phyloP scores from a whole-genome alignment of 331 rosid species.

The Prunus yedoensis region DNA sequence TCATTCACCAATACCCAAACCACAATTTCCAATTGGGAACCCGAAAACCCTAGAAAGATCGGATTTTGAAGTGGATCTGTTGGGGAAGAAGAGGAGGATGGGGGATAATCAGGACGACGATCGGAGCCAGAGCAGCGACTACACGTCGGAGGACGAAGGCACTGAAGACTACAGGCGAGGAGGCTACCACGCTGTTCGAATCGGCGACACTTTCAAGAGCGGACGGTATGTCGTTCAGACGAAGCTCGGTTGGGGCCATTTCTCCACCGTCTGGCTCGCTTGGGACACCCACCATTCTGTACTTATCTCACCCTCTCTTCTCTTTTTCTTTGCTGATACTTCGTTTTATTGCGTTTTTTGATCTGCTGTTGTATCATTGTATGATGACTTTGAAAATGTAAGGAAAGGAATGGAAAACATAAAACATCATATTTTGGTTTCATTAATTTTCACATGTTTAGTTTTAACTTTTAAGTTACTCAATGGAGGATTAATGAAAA shows the following conservation, averaged over 20 bases:
- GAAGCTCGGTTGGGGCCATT: constrained; percentile 99
- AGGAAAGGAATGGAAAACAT: neutral
- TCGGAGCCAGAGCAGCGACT: constrained; percentile 72
- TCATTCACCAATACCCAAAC: constrained; percentile 14
- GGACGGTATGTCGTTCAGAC: constrained; percentile 82
- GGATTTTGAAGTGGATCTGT: constrained; percentile 19
- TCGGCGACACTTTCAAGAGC: constrained; percentile 74
- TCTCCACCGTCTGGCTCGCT: constrained; percentile 98
- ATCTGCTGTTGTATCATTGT: neutral
- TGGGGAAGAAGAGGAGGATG: constrained; percentile 17
- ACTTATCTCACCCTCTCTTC: constrained; percentile 23
- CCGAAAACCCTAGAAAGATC: constrained; percentile 31
- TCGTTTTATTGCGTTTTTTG: constrained; percentile 12
- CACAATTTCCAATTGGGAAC: constrained; percentile 10
- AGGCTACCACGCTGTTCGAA: constrained; percentile 89
- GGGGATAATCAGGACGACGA: constrained; percentile 46
- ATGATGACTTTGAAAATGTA: neutral
- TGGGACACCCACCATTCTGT: constrained; percentile 77
- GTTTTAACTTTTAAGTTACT: neutral
- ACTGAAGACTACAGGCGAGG: constrained; percentile 94
- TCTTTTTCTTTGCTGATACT: neutral
- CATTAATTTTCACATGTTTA: neutral
- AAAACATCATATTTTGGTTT: neutral
- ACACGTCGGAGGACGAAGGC: constrained; percentile 95
- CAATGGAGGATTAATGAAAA: constrained; percentile 8